A percentile compares a stretch with the other conserved stretches of the same genome.
Conservation (phyloP, 2,329 filamentous ascomycete species). For the Diplodia scrobiculata region DNA sequence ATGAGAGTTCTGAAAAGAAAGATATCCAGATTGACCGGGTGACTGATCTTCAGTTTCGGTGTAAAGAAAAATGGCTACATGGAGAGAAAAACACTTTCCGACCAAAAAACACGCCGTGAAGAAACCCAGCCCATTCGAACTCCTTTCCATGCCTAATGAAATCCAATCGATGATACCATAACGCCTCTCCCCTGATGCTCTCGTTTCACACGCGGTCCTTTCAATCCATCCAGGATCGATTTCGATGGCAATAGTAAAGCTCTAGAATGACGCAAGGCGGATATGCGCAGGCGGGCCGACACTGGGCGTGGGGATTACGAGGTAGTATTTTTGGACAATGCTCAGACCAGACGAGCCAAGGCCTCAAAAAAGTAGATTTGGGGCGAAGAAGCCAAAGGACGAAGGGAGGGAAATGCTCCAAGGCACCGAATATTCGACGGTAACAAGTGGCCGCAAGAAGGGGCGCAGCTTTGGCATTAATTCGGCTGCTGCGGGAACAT, state of each 20-base stretch:
- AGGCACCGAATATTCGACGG: too few relatives aligned
- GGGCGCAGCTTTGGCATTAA: background rate
- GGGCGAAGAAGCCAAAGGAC: too few relatives aligned
- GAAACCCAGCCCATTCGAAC: background rate
- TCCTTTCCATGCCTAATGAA: background rate
- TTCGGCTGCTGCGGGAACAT: constrained; percentile 7
- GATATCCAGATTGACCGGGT: background rate
- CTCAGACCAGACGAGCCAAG: background rate
- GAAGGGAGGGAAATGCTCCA: background rate
- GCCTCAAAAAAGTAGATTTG: background rate
- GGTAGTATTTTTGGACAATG: background rate
- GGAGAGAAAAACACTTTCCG: background rate
- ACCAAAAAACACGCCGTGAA: background rate
- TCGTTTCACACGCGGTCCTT: background rate
- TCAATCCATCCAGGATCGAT: background rate
- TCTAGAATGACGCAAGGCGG: background rate
- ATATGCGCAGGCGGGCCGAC: background rate
- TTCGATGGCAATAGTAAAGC: background rate
- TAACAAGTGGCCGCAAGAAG: background rate
- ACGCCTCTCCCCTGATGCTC: constrained; percentile 6
- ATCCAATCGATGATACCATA: background rate
- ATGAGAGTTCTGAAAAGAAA: background rate
- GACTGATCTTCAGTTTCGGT: background rate
- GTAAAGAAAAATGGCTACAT: background rate
- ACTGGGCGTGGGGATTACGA: background rate